Percentiles rank a stretch among this genome's conserved stretches.
These are phyloP conservation scores for Sanghuangporus baumii DNA, from an alignment of 1,284 basidiomycete species.

Conservation along the genomic window DNA sequence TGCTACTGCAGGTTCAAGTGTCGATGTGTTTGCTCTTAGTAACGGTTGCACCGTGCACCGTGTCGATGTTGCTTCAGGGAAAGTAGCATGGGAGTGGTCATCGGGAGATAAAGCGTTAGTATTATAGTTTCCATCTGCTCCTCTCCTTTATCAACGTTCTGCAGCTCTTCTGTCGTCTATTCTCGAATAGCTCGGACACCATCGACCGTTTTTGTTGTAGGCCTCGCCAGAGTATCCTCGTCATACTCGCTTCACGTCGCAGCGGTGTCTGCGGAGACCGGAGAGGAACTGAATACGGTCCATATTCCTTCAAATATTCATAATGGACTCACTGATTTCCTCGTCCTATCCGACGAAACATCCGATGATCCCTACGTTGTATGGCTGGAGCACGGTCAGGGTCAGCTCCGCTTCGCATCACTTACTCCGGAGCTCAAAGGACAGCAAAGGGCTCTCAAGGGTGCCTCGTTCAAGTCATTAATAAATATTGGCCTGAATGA, in stretches of 20 bases:
- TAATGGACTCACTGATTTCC: conserved; percentile 39
- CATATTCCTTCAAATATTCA: conserved; percentile 57
- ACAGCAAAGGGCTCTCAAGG: conserved; percentile 39
- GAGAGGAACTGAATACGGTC: conserved; percentile 44
- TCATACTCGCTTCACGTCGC: conserved; percentile 65
- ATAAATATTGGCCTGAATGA: conserved; percentile 49
- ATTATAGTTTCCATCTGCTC: not conserved
- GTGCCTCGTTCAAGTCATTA: conserved; percentile 40
- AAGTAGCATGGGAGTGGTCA: conserved; percentile 60
- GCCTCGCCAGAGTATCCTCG: conserved; percentile 56
- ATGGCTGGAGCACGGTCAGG: conserved; percentile 58
- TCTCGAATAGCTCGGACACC: conserved; percentile 52
- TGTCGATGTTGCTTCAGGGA: conserved; percentile 42
- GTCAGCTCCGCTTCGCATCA: conserved; percentile 45
- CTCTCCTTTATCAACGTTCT: not conserved
- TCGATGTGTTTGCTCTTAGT: conserved; percentile 47
- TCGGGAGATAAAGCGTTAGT: conserved; percentile 58
- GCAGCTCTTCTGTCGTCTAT: conserved; percentile 60
- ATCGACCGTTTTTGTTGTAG: conserved; percentile 59
- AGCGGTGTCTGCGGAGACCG: conserved; percentile 49
- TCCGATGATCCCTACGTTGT: conserved; percentile 37
- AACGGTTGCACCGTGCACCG: conserved; percentile 53
- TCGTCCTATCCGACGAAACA: conserved; percentile 29
- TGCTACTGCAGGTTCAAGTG: conserved; percentile 27
- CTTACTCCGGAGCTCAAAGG: conserved; percentile 51